Base-by-base conservation (phyloP, 2,329 filamentous ascomycete species). In the Colletotrichum ledebouriae region DNA sequence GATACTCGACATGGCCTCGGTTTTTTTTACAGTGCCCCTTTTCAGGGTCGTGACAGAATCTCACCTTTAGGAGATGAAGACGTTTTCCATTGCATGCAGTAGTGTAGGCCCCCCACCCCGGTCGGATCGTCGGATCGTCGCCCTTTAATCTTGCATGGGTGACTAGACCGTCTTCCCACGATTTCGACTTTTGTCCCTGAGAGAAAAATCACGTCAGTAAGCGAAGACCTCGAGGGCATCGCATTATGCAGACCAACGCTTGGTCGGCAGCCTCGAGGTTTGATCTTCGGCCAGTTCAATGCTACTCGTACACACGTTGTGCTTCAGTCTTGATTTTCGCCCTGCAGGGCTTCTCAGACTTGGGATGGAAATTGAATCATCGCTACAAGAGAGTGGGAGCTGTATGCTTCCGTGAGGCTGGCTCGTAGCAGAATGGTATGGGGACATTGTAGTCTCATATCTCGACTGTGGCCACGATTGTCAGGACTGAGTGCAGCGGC, bases 41-140 rank as follows among this genome's bases (percentile, higher is more conserved):
- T 33, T 46, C 52, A 33, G 59, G 59, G 15, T 60, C n/a, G 46
- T 33, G 33, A 20, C 46, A 34, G 22, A 22, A 22, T 22, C 22
- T 22, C 22, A 22, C 22, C 22, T 3, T 22, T 2, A 22, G 22
- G 22, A 22, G 22, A 22, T 22, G 3, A 22, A 52, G 44, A 52
- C 29, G 57, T 59, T 59, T 50, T 59, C 37, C 10, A 34, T 34
- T 34, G 59, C 34, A 61, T 42, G 22, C 37, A 44, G 12, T 34
- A 17, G 22, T 17, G 1, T 17, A 17, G 29, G 29, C 33, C 44
- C 34, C 42, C 63, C 50, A 50, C 34, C 59, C 59, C n/a, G 34
- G 61, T 33, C 11, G 12, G 53, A 56, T 59, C 22, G 3, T 56
- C 60, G 12, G 47, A 50, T 59, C 37, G 41, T 44, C 47, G 55